Conservation (phyloP, 495 filamentous ascomycete genomes). For the Corynascus novoguineensis region DNA sequence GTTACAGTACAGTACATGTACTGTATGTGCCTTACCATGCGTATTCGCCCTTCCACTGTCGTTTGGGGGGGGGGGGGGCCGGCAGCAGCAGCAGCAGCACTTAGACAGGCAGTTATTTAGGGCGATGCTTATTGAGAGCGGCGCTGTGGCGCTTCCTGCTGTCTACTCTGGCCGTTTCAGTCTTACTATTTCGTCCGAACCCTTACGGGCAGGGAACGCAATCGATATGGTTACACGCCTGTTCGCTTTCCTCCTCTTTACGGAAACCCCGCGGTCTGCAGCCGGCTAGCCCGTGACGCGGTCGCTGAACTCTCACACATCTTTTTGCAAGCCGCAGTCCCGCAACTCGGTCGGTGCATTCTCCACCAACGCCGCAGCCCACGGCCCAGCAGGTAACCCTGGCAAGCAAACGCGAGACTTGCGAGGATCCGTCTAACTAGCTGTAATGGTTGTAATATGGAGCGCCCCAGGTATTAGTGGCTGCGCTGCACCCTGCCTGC, state of each 20-base stretch:
- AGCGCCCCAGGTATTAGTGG: constrained; percentile 7
- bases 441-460: constrained; percentile 17
- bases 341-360: constrained; percentile 3
- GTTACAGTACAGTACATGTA: neutral
- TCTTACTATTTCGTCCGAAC: neutral
- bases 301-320: constrained; percentile 7
- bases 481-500: constrained; percentile 18
- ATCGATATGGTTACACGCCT: constrained; percentile 3
- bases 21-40: too few species aligned
- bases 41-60: too few species aligned
- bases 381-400: constrained; percentile 17
- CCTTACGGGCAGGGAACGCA: neutral
- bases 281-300: neutral
- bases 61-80: too few species aligned
- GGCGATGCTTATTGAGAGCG: too few species aligned
- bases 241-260: neutral
- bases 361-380: constrained; percentile 14
- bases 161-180: neutral
- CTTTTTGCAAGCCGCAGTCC: neutral
- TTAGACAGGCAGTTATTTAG: too few species aligned
- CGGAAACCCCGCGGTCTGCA: neutral
- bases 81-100: too few species aligned
- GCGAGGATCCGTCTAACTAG: constrained; percentile 23
- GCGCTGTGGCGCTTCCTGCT: neutral
- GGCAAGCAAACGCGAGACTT: constrained; percentile 26